Percentiles rank a stretch among this genome's conserved stretches.
Conservation (phyloP, 768 basidiomycete species). For the Leccinum sublutescens region DNA sequence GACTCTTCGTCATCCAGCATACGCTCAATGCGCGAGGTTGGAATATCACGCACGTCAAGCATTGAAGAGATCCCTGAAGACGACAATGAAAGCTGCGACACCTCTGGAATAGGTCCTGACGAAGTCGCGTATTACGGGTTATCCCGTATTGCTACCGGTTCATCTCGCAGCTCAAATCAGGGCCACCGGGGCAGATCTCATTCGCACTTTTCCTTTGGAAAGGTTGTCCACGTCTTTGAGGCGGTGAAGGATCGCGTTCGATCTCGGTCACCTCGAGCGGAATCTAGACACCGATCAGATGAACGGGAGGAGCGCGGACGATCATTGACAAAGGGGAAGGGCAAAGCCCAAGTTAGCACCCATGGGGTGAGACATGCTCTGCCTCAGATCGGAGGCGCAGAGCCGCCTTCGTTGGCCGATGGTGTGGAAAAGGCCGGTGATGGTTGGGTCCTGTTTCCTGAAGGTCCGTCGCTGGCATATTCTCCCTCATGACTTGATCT, state of each 20-base stretch:
- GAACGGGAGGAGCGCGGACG: slow-evolving; percentile 31
- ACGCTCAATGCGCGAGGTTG: slow-evolving; percentile 1
- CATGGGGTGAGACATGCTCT: slow-evolving; percentile 2
- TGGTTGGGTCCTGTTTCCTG: slow-evolving; percentile 85
- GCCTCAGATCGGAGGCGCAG: slow-evolving; percentile 36
- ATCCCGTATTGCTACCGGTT: slow-evolving; percentile 13
- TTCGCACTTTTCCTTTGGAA: slow-evolving; percentile 53
- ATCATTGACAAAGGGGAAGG: slow-evolving; percentile 27
- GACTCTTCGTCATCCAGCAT: slow-evolving; percentile 13
- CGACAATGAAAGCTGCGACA: slow-evolving; percentile 17
- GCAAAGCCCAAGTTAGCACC: slow-evolving; percentile 19
- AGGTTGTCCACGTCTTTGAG: slow-evolving; percentile 49
- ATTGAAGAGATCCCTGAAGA: slow-evolving; percentile 42
- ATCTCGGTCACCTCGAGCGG: slow-evolving; percentile 41
- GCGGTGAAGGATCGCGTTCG: slow-evolving; percentile 45
- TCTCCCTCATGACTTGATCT: slow-evolving; percentile 33
- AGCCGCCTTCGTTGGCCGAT: slow-evolving; percentile 9
- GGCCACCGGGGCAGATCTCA: slow-evolving; percentile 34
- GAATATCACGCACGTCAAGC: slow-evolving; percentile 41
- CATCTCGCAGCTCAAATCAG: slow-evolving; percentile 18
- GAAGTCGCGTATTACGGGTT: slow-evolving; percentile 15
- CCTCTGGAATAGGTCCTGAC: slow-evolving; percentile 1
- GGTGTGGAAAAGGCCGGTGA: slow-evolving; percentile 36
- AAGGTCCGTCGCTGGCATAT: slow-evolving; percentile 49
- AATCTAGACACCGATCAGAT: slow-evolving; percentile 1